Evolutionary conservation across 1,139 yeast genomes (phyloP), one percentile per base, ranked within the genome.

Genomic region (Neolecta irregularis): DNA sequence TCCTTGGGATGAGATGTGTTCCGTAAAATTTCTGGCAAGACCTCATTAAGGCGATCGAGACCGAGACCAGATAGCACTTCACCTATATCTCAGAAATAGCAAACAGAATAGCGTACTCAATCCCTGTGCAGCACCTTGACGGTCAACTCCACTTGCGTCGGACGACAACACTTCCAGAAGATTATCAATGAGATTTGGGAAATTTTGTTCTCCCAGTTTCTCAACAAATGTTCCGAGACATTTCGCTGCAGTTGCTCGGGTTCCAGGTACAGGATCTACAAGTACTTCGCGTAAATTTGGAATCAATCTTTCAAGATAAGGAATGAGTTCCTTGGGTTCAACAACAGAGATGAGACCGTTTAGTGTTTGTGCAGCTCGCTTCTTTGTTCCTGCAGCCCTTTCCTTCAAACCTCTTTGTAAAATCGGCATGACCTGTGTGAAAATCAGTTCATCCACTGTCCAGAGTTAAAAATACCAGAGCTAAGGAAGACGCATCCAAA

Each of bases 201-300:
- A 85, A 49, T 73, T 76, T 31, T 79, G 93, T 57, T 91, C 99
- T 41, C 99, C 99, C 32, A 91, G 64, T 55, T 85, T 88, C 55
- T 88, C 96, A 35, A 88, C 95, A 47, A 91, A 64, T 0, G 95
- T 83, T 46, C 99, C 99, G 40, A 91, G 64, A 0, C 98, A 98
- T 59, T 95, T 74, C 18, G 95, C 88, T 18, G 96, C 98, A 24
- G 95, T 91, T 2, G 96, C 91, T 55, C 98, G 72, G 0, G 98
- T 88, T 30, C 77, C 80, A 24, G 98, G 94, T 35, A 91, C 98
- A 1, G 98, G 98, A 51, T 91, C 99, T 39, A 91, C 95, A 93
- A 91, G 85, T 1, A 96, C 93, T 30, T 69, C 64, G 54, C 88
- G 94, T 41, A 91, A 69, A 49, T 83, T 95, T 9, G 71, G 67